A percentile compares a stretch with the other conserved stretches of the same genome.
Conservation (phyloP, 345 rosid genomes). For the Citrus hindsii region DNA sequence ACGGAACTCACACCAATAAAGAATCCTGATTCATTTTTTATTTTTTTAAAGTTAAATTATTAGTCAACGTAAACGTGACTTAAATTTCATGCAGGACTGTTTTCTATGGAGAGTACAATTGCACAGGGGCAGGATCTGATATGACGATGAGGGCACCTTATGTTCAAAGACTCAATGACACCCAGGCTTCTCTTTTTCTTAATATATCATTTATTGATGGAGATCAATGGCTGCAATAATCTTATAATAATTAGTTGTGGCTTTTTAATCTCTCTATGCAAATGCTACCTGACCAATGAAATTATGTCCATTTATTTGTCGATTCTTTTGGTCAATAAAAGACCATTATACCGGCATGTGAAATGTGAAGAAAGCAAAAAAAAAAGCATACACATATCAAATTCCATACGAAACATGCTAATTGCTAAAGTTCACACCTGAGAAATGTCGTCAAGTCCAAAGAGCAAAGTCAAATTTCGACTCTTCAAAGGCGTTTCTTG, state of each 20-base stretch:
- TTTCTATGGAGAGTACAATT: slow-evolving; percentile 73
- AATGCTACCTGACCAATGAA: neutral
- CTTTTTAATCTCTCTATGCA: neutral
- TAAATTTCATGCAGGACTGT: slow-evolving; percentile 44
- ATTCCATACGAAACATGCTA: neutral
- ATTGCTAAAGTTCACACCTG: neutral
- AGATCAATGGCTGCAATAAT: slow-evolving; percentile 63
- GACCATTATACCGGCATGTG: neutral
- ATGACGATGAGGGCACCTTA: slow-evolving; percentile 51
- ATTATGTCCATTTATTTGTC: neutral
- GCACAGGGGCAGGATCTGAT: slow-evolving; percentile 71
- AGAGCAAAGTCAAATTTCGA: neutral
- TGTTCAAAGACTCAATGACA: slow-evolving; percentile 60
- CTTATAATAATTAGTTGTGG: slow-evolving; percentile 2
- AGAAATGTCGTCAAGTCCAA: neutral
- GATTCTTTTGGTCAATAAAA: neutral
- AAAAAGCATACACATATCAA: neutral
- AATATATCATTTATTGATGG: slow-evolving; percentile 59
- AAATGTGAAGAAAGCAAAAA: neutral
- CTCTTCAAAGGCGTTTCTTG: neutral
- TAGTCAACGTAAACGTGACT: no score
- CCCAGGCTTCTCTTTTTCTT: slow-evolving; percentile 55
- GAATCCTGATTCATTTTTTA: neutral
- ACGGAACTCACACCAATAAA: neutral
- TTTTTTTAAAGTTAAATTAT: no score